Evolutionary conservation across 345 rosid genomes (phyloP), one percentile per base, ranked within the genome.

Genomic region (Eucalyptus camaldulensis): DNA sequence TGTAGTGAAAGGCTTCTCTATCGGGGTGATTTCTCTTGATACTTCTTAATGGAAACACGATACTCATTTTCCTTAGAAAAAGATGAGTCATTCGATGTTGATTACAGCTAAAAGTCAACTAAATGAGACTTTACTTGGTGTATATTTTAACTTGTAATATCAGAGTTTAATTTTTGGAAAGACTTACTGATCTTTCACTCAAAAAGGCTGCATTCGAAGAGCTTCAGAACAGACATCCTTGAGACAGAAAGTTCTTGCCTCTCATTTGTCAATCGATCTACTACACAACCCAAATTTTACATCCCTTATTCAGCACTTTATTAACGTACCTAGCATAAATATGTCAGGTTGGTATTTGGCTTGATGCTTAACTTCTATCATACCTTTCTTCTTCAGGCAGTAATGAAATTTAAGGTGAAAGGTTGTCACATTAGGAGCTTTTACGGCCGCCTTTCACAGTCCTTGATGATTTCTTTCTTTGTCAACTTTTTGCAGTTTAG

Each of bases 401-500:
- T 49, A 49, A 49, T 1, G 49, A 49, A 49, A 49, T 49, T 49
- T 4, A 49, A 49, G 49, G 49, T 49, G 49, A 47, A 47, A 49
- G 49, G 49, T 49, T 49, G 49, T 49, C 49, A 49, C 0, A 14
- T 49, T 49, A 49, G 49, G 49, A 49, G 49, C 49, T 49, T 49
- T 49, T 49, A 49, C 1, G 14, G 5, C 49, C 2, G 49, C 49
- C 49, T 12, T 47, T 49, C 49, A 1, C 49, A 12, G 49, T 49
- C 31, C 37, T 33, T 3, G 37, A 49, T 76, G n/a, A 16, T 88
- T 76, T 45, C 45, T 62, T n/a, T 85, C 76, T 53, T 86, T 47
- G 37, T 86, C 86, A 76, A 85, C 8, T 65, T 91, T 91, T 72
- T 92, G 91, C 96, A 97, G 99, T 97, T 96, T 90, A 95, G 96